These are phyloP conservation scores for Sporothrix brasiliensis DNA, from an alignment of 2,329 filamentous ascomycete genomes.

Conservation along the genomic window DNA sequence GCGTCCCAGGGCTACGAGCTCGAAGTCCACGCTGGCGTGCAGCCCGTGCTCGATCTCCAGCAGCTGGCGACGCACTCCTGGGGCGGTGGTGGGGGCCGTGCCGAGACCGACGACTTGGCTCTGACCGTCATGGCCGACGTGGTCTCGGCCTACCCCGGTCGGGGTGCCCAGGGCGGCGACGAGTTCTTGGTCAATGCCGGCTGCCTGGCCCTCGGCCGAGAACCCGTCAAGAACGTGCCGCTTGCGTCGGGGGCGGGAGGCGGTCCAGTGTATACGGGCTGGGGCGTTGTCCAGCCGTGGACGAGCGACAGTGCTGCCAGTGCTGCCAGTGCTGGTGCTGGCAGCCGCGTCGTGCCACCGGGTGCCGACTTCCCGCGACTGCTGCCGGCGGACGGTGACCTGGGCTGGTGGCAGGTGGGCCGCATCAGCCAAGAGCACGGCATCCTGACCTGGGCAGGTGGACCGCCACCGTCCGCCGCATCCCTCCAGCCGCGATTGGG, in stretches of 20 bases:
- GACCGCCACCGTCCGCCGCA: conserved; percentile 48
- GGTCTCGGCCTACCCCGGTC: conserved; percentile 65
- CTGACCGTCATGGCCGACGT: conserved; percentile 73
- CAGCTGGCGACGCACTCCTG: conserved; percentile 72
- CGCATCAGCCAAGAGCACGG: conserved; percentile 79
- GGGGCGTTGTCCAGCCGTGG: conserved; percentile 69
- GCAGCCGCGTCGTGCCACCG: not conserved
- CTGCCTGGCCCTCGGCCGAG: conserved; percentile 69
- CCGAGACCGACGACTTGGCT: conserved; percentile 57
- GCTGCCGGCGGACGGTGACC: conserved; percentile 41
- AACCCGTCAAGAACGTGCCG: conserved; percentile 62
- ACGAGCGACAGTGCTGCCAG: conserved; percentile 37
- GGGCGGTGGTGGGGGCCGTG: conserved; percentile 38
- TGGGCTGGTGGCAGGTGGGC: conserved; percentile 66
- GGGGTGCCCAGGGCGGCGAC: conserved; percentile 56
- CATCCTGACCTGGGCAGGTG: conserved; percentile 63
- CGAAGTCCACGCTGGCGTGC: conserved; percentile 77
- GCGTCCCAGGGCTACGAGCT: conserved; percentile 51
- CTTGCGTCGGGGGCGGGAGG: not conserved
- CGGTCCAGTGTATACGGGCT: conserved; percentile 60
- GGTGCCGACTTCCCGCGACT: conserved; percentile 40
- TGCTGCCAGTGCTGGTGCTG: not conserved
- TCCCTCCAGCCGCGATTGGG: conserved; percentile 57
- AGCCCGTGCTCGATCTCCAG: conserved; percentile 75
- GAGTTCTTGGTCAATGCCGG: conserved; percentile 73